Percentiles rank a stretch among this genome's conserved stretches.
phyloP scores from a whole-genome alignment of 2,329 filamentous ascomycete genomes.

The Fusarium mundagurra region DNA sequence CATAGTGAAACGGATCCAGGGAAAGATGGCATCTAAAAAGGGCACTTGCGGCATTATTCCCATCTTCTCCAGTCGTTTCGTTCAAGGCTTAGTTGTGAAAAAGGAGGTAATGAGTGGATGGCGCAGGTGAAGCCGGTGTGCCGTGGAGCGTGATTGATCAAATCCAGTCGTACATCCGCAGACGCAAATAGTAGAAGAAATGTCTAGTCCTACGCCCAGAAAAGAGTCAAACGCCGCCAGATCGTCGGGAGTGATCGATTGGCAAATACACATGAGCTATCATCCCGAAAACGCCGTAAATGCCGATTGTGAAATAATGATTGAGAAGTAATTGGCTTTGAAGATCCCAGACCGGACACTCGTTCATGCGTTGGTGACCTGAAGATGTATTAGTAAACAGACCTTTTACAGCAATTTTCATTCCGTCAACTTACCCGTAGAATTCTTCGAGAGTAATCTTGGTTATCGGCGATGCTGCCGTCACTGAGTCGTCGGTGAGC shows the following conservation, averaged over 20 bases:
- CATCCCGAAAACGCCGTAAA: constrained; percentile 56
- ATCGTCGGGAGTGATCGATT: constrained; percentile 46
- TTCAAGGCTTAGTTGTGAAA: constrained; percentile 41
- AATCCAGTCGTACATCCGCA: constrained; percentile 46
- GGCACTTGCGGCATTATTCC: constrained; percentile 25
- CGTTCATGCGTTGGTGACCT: constrained; percentile 70
- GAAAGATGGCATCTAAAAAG: constrained; percentile 13
- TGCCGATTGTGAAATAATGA: constrained; percentile 47
- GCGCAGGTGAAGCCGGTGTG: constrained; percentile 47
- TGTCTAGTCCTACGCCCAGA: constrained; percentile 51
- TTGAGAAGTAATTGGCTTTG: not conserved
- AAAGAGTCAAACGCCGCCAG: constrained; percentile 51
- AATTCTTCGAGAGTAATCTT: constrained; percentile 96
- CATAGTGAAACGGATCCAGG: not conserved
- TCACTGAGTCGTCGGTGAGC: constrained; percentile 87
- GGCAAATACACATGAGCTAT: constrained; percentile 51
- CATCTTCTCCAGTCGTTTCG: constrained; percentile 42
- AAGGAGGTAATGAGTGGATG: constrained; percentile 53
- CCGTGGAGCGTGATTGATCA: constrained; percentile 42
- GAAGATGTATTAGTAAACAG: no score
- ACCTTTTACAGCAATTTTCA: no score
- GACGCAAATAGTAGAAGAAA: constrained; percentile 41
- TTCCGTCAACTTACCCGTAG: constrained; percentile 73
- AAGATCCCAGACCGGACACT: constrained; percentile 16
- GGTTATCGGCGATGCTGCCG: constrained; percentile 95